These are phyloP conservation scores for Zygnema cylindricum DNA, from an alignment of 139 green algal species.

Conservation along the genomic window DNA sequence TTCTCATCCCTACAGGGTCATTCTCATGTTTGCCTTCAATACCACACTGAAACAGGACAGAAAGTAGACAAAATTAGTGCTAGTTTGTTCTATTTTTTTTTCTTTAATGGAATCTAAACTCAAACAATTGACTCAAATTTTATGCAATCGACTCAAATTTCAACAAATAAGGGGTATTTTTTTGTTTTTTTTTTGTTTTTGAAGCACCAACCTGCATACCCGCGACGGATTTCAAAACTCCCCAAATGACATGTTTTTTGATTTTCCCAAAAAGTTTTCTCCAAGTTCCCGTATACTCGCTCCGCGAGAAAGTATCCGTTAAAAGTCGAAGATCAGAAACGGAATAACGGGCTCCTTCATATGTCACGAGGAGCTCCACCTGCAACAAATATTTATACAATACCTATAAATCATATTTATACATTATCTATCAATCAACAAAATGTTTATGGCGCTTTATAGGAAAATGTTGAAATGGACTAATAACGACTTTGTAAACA, in stretches of 20 bases:
- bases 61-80: too few species aligned
- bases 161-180: not conserved
- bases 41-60: too few species aligned
- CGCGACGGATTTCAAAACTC: constrained; percentile 47
- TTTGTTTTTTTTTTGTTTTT: not conserved
- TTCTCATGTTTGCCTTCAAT: too few species aligned
- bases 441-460: too few species aligned
- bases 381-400: too few species aligned
- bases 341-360: constrained; percentile 16
- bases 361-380: constrained; percentile 55
- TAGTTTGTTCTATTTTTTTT: not conserved
- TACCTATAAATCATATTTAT: too few species aligned
- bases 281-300: constrained; percentile 36
- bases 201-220: constrained; percentile 46
- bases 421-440: too few species aligned
- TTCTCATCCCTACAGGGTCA: too few species aligned
- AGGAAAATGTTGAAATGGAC: too few species aligned
- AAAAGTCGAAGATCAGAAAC: constrained; percentile 26
- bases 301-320: constrained; percentile 40
- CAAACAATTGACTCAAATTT: too few species aligned
- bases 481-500: too few species aligned
- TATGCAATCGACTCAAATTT: too few species aligned
- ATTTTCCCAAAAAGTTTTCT: constrained; percentile 39
- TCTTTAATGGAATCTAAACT: not conserved
- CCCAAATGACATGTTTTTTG: constrained; percentile 48